Conservation (phyloP, 495 filamentous ascomycete genomes). For the Penicillium robsamsonii region DNA sequence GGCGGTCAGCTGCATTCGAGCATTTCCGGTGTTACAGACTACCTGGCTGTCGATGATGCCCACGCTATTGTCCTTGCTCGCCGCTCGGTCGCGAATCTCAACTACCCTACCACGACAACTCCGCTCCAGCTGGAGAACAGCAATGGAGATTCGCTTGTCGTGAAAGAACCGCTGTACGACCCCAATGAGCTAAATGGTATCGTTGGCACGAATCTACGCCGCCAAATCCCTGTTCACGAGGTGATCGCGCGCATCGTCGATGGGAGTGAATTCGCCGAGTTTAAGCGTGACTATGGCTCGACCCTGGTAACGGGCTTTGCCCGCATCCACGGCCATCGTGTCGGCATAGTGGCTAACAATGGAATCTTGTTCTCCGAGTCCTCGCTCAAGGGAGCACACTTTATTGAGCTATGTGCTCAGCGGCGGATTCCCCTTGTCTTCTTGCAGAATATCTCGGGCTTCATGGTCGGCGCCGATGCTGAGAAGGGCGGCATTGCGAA, state of each 20-base stretch:
- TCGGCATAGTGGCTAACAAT: constrained; percentile 95
- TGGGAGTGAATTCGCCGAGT: constrained; percentile 85
- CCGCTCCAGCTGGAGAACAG: constrained; percentile 25
- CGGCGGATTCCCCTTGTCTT: constrained; percentile 88
- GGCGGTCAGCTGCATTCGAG: constrained; percentile 90
- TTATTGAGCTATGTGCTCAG: constrained; percentile 95
- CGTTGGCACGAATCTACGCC: constrained; percentile 81
- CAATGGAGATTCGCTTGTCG: constrained; percentile 14
- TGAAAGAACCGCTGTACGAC: constrained; percentile 77
- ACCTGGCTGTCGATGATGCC: constrained; percentile 89
- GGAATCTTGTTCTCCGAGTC: constrained; percentile 94
- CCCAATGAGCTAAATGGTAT: constrained; percentile 81
- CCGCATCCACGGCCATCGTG: constrained; percentile 81
- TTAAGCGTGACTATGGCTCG: constrained; percentile 88
- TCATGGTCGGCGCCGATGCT: constrained; percentile 95
- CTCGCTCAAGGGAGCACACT: constrained; percentile 92
- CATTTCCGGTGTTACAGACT: constrained; percentile 93
- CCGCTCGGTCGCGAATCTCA: constrained; percentile 81
- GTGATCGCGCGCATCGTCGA: constrained; percentile 95
- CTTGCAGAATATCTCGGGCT: constrained; percentile 93
- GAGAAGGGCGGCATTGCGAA: constrained; percentile 96
- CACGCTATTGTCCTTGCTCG: constrained; percentile 88
- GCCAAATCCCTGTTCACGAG: constrained; percentile 80
- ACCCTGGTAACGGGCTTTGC: constrained; percentile 95
- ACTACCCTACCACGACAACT: constrained; percentile 60